These are phyloP conservation scores for Potentilla sterilis DNA, from an alignment of 306 rosid species.

Conservation along the genomic window DNA sequence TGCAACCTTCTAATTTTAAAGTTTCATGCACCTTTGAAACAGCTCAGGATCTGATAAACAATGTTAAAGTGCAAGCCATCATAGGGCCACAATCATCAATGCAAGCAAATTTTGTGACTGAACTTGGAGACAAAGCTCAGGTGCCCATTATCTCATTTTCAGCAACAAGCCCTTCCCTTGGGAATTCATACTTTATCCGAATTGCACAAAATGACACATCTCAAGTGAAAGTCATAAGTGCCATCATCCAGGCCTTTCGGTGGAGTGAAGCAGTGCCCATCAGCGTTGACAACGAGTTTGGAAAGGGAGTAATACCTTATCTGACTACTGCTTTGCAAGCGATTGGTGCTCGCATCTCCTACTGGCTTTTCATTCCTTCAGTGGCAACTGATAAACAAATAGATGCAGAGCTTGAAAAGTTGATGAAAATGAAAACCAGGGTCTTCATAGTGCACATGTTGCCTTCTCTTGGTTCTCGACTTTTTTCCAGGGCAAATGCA, in stretches of 20 bases:
- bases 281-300: constrained; percentile 40
- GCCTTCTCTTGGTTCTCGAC: constrained; percentile 23
- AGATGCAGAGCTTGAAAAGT: constrained; percentile 36
- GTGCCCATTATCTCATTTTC: constrained; percentile 54
- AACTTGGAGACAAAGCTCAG: constrained; percentile 44
- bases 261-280: constrained; percentile 56
- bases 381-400: constrained; percentile 36
- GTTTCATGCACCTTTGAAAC: not conserved
- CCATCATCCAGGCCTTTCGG: constrained; percentile 38
- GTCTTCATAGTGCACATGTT: constrained; percentile 63
- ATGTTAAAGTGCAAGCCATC: constrained; percentile 35
- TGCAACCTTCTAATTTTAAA: not conserved
- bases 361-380: constrained; percentile 35
- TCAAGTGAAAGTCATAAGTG: constrained; percentile 40
- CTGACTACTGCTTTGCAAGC: constrained; percentile 45
- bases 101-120: constrained; percentile 44
- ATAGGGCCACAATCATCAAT: constrained; percentile 51
- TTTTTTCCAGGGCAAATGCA: constrained; percentile 38
- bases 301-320: constrained; percentile 43
- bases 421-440: constrained; percentile 44
- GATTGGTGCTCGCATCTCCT: constrained; percentile 25
- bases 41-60: constrained; percentile 33
- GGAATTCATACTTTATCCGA: constrained; percentile 47
- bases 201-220: constrained; percentile 38
- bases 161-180: constrained; percentile 52